Evolutionary conservation across 441 rosid genomes (phyloP).

Genomic region (Iberis amara): DNA sequence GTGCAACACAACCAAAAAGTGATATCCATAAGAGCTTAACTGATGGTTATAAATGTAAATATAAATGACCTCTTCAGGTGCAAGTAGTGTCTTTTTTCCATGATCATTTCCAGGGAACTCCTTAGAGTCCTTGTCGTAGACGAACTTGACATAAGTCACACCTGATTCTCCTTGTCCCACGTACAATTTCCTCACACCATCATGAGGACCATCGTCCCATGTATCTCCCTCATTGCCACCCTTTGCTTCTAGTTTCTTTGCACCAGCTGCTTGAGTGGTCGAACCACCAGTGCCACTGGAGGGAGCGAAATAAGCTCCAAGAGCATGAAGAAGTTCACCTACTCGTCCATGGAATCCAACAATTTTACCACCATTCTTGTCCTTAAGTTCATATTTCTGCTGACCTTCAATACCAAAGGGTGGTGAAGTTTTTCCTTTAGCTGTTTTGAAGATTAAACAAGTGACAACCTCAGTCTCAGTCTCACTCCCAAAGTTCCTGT

Average conservation of each 20-base stretch:
- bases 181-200: constrained; percentile 23
- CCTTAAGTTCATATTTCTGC: constrained; percentile 20
- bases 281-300: not conserved
- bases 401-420: constrained; percentile 27
- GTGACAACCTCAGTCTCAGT: constrained; percentile 26
- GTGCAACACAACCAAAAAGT: not conserved
- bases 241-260: constrained; percentile 25
- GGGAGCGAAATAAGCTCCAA: constrained; percentile 29
- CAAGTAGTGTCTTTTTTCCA: constrained; percentile 19
- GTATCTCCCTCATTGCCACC: constrained; percentile 20
- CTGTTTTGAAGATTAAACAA: constrained; percentile 27
- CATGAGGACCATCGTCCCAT: constrained; percentile 27
- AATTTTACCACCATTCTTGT: constrained; percentile 23
- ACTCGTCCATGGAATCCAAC: constrained; percentile 32
- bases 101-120: constrained; percentile 22
- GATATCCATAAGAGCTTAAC: no score
- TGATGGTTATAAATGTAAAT: not conserved
- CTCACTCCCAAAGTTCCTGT: constrained; percentile 24
- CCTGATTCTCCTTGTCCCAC: constrained; percentile 23
- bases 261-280: not conserved
- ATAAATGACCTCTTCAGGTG: constrained; percentile 19
- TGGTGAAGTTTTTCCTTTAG: constrained; percentile 20
- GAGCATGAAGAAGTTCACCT: constrained; percentile 29
- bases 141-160: constrained; percentile 22
- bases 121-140: constrained; percentile 18